Conservation (phyloP, 345 rosid genomes). For the Nasturtium officinale region DNA sequence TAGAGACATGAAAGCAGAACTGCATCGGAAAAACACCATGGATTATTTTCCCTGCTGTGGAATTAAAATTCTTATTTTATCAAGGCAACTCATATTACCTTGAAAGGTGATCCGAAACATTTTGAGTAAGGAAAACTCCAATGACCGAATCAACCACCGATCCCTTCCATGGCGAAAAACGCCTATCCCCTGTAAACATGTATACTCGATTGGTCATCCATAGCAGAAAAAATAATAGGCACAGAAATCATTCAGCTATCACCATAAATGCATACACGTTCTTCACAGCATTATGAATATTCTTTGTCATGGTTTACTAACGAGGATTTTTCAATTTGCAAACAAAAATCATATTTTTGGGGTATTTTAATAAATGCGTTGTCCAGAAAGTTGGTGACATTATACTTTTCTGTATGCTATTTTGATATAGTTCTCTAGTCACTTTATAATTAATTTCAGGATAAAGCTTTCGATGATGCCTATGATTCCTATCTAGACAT, state of each 20-base stretch:
- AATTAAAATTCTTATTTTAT: conserved; percentile 6
- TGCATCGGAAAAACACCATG: conserved; percentile 48
- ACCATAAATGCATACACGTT: not conserved
- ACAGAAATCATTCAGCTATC: not conserved
- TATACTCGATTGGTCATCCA: conserved; percentile 11
- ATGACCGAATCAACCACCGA: conserved; percentile 96
- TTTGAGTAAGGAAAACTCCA: conserved; percentile 96
- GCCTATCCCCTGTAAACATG: conserved; percentile 77
- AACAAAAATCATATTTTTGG: conserved; percentile 3
- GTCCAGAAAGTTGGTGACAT: conserved; percentile 20
- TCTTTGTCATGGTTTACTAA: conserved; percentile 8
- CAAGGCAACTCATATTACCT: conserved; percentile 54
- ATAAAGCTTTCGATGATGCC: conserved; percentile 2
- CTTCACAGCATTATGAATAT: conserved; percentile 6
- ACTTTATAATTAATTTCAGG: conserved; percentile 10
- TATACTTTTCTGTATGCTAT: conserved; percentile 10
- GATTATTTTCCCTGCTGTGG: conserved; percentile 24
- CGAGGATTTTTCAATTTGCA: not conserved
- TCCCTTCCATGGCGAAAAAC: conserved; percentile 98
- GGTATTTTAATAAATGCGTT: not conserved
- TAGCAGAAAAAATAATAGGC: not conserved
- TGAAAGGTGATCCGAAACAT: conserved; percentile 95
- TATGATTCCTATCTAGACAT: conserved; percentile 13
- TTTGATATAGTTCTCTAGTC: not conserved
- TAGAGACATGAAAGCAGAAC: conserved; percentile 94